These are phyloP conservation scores for Daldinia decipiens DNA, from an alignment of 495 filamentous ascomycete species.

Conservation along the genomic window DNA sequence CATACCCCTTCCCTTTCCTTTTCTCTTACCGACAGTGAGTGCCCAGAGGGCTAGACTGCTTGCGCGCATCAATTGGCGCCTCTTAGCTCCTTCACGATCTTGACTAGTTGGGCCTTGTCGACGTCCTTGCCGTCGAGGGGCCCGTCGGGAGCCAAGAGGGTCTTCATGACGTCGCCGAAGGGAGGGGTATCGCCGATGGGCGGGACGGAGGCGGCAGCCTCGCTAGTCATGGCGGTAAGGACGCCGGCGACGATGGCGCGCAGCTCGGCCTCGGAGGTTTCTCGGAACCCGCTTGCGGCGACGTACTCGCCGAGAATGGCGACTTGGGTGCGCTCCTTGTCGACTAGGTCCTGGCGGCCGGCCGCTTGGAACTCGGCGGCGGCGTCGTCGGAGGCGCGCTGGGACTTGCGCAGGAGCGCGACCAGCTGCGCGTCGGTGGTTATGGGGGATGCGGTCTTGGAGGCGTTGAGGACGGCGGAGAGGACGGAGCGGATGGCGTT, in stretches of 20 bases:
- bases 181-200: constrained; percentile 20
- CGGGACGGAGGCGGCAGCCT: constrained; percentile 43
- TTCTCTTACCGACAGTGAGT: not conserved
- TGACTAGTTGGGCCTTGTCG: constrained; percentile 49
- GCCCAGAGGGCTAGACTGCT: not conserved
- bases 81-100: constrained; percentile 48
- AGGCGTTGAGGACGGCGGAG: constrained; percentile 63
- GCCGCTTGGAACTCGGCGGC: constrained; percentile 59
- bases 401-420: constrained; percentile 60
- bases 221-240: constrained; percentile 48
- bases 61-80: not conserved
- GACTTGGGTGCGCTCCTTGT: constrained; percentile 63
- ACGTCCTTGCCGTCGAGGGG: constrained; percentile 53
- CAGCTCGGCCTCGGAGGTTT: constrained; percentile 55
- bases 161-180: constrained; percentile 53
- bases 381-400: constrained; percentile 53
- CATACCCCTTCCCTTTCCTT: not conserved
- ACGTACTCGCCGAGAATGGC: constrained; percentile 62
- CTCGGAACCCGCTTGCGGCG: constrained; percentile 54
- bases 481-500: constrained; percentile 65
- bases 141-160: constrained; percentile 48
- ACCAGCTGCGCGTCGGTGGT: constrained; percentile 67
- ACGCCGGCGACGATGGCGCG: constrained; percentile 49
- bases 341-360: constrained; percentile 63
- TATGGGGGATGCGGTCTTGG: constrained; percentile 65